Conservation (phyloP, 1,284 basidiomycete species). For the Lignosus rhinocerotis region DNA sequence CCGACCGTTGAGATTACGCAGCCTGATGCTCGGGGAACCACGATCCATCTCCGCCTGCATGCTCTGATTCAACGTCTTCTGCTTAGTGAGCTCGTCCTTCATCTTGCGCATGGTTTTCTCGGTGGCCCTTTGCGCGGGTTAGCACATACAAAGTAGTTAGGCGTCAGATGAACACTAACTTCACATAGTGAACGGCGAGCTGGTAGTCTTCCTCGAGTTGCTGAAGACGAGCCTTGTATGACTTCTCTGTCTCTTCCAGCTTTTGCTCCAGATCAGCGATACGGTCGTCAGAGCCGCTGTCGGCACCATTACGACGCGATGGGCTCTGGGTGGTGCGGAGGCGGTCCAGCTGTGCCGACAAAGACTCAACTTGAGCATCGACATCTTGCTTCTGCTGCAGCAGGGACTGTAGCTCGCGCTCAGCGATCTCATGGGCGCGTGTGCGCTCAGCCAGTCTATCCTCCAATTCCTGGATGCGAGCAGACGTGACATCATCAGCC, state of each 20-base stretch:
- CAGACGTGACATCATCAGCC: slow-evolving; percentile 48
- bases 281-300: slow-evolving; percentile 49
- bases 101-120: slow-evolving; percentile 99
- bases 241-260: slow-evolving; percentile 77
- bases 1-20: slow-evolving; percentile 72
- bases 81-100: slow-evolving; percentile 91
- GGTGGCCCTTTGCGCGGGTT: slow-evolving; percentile 70
- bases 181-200: slow-evolving; percentile 88
- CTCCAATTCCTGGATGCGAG: slow-evolving; percentile 70
- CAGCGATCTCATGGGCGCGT: slow-evolving; percentile 71
- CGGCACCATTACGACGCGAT: slow-evolving; percentile 30
- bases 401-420: slow-evolving; percentile 67
- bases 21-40: slow-evolving; percentile 57
- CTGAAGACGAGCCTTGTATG: slow-evolving; percentile 73
- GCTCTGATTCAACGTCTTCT: slow-evolving; percentile 77
- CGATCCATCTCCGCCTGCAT: slow-evolving; percentile 85
- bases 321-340: slow-evolving; percentile 56
- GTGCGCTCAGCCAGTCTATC: slow-evolving; percentile 71
- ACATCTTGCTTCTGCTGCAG: slow-evolving; percentile 69
- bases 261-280: slow-evolving; percentile 70
- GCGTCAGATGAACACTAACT: slow-evolving; percentile 54
- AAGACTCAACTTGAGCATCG: slow-evolving; percentile 65
- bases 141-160: slow-evolving; percentile 14
- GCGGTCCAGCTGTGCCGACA: slow-evolving; percentile 69
- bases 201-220: slow-evolving; percentile 97